These are phyloP conservation scores for Hortiboletus campestris DNA, from an alignment of 768 basidiomycete genomes.

Conservation along the genomic window DNA sequence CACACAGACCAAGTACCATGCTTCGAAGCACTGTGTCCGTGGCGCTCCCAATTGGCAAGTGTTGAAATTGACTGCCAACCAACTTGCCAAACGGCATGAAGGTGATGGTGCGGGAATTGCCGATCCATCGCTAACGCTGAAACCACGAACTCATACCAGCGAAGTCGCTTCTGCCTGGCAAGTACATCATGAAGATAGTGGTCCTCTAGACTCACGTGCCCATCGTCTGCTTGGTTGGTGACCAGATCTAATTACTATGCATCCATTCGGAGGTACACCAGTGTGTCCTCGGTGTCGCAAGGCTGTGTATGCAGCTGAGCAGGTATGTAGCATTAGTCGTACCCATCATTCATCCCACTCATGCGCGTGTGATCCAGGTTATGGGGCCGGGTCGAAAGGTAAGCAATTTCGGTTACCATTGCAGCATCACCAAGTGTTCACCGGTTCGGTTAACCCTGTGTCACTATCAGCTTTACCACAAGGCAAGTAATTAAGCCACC, in stretches of 20 bases:
- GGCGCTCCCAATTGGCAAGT: not conserved
- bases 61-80: not conserved
- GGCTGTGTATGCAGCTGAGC: conserved; percentile 85
- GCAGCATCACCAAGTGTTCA: conserved; percentile 3
- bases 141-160: not conserved
- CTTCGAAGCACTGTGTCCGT: not conserved
- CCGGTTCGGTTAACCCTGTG: not conserved
- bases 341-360: not conserved
- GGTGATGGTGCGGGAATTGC: conserved; percentile 13
- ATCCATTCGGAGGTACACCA: conserved; percentile 69
- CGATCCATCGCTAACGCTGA: conserved; percentile 1
- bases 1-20: not conserved
- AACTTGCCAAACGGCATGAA: not conserved
- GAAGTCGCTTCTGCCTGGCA: conserved; percentile 5
- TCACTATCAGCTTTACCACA: conserved; percentile 67
- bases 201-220: not conserved
- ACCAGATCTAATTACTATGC: conserved; percentile 41
- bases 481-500: conserved; percentile 41
- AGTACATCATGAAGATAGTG: conserved; percentile 4
- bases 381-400: conserved; percentile 91
- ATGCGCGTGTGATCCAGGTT: conserved; percentile 42
- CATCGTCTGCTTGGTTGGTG: not conserved
- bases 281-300: conserved; percentile 73
- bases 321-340: conserved; percentile 44
- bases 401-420: conserved; percentile 22